These are phyloP conservation scores for Ophiostoma ulmi DNA, from an alignment of 2,329 filamentous ascomycete species.

Conservation along the genomic window DNA sequence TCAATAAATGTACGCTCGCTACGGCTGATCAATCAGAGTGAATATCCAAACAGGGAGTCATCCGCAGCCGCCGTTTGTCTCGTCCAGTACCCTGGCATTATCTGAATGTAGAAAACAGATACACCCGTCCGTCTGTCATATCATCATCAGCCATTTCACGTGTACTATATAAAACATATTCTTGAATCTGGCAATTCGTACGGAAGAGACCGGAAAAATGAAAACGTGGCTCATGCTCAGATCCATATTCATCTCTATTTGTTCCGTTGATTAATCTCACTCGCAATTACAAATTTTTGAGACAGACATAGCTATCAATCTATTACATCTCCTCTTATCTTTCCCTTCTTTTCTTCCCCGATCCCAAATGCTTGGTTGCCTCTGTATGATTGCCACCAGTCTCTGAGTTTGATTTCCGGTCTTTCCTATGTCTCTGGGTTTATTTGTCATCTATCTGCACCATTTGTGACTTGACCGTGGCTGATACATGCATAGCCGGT, in stretches of 20 bases:
- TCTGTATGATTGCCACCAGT: background rate
- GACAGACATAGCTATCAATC: too few relatives aligned
- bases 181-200: too few relatives aligned
- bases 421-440: background rate
- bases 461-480: background rate
- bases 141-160: too few relatives aligned
- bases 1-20: background rate
- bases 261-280: too few relatives aligned
- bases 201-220: too few relatives aligned
- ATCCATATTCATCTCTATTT: too few relatives aligned
- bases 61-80: background rate
- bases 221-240: too few relatives aligned
- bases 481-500: slow-evolving; percentile 9
- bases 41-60: background rate
- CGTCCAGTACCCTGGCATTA: background rate
- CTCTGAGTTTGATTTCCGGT: too few relatives aligned
- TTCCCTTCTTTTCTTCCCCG: background rate
- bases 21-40: background rate
- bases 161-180: too few relatives aligned
- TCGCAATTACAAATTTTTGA: too few relatives aligned
- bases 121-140: too few relatives aligned
- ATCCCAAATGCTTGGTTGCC: background rate
- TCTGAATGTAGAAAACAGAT: too few relatives aligned
- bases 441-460: background rate
- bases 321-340: background rate